Evolutionary conservation across 148 eudicot species (phyloP), one percentile per base, ranked within the genome.

Genomic region (Dianthus caryophyllus): DNA sequence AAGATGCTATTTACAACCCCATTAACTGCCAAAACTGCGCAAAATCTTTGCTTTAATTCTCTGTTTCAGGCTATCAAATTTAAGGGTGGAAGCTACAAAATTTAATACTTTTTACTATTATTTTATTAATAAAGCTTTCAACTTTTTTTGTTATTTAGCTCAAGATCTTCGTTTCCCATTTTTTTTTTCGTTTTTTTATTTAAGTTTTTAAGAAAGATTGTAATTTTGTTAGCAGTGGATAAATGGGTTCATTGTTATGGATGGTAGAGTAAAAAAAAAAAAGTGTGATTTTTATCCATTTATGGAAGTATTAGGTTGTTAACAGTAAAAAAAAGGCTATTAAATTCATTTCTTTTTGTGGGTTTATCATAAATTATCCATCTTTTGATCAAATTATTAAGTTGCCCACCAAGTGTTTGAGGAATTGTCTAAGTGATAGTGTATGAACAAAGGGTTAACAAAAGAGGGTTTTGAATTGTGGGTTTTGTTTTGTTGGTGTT

Each of bases 91-190:
- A 31, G 55, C 50, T 63, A 44, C 20, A 39, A 41, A 24, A 16
- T 44, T 29, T 17, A 17, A 16, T 5, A n/a, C n/a, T n/a, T n/a
- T n/a, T n/a, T n/a, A n/a, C 2, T 18, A 8, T 4, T 50, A n/a
- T n/a, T 1, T 17, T 49, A 17, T 4, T 47, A 17, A 41, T 21
- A 63, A 63, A 63, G 66, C 12, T 63, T 29, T 17, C 6, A 44
- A 63, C 53, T 63, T 63, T 65, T n/a, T 18, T 65, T 65, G 54
- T 53, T 54, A n/a, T 74, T 75, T 22, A 64, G 69, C 63, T 17
- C 57, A 50, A 70, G 70, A 64, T 75, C 74, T 75, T 75, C 52
- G 64, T 55, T 39, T 26, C 68, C 65, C 65, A 30, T 24, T 50
- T 69, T 64, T 61, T 55, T 6, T 21, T 8, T 54, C 4, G 9